Evolutionary conservation across 2,329 filamentous ascomycete genomes (phyloP), one percentile per base, ranked within the genome.

Genomic region (Trichoderma cornu-damae): DNA sequence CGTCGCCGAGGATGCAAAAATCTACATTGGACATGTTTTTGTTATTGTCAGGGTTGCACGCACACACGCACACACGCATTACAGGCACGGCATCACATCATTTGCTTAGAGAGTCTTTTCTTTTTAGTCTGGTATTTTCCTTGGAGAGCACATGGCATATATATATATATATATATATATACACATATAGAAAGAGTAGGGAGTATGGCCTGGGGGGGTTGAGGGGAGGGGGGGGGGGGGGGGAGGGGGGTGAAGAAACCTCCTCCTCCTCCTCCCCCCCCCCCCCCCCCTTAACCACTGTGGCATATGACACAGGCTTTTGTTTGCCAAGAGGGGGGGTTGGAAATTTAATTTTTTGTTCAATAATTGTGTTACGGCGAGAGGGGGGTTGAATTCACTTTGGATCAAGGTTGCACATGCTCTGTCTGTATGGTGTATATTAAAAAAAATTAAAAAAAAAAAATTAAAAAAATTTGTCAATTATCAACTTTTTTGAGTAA

Each of bases 81-180:
- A 47, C n/a, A n/a, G n/a, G n/a, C n/a, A n/a, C 51, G 51, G 51
- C 40, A 30, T 55, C 51, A 46, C 18, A 55, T 55, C 16, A 47
- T 37, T 47, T 38, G 42, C 28, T 55, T n/a, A n/a, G n/a, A 47
- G 24, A 55, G 42, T 42, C 32, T 32, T 55, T n/a, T 37, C 34
- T 52, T 52, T n/a, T 52, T n/a, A 22, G 42, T 20, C 42, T 28
- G 28, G 51, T 47, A 30, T 47, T 38, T 55, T 47, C 11, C 32
- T 47, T 28, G 18, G 48, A n/a, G n/a, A n/a, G n/a, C n/a, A n/a
- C n/a, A n/a, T n/a, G n/a, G n/a, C n/a, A n/a, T n/a, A n/a, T 30
- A 30, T 50, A 32, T 47, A 42, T 55, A 55, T 37, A 47, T 55
- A 52, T 47, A 30, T n/a, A n/a, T 30, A 30, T 50, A 32, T 47